Conservation (phyloP, 192 early-diverging fungal species). For the Coemansia nantahalensis region DNA sequence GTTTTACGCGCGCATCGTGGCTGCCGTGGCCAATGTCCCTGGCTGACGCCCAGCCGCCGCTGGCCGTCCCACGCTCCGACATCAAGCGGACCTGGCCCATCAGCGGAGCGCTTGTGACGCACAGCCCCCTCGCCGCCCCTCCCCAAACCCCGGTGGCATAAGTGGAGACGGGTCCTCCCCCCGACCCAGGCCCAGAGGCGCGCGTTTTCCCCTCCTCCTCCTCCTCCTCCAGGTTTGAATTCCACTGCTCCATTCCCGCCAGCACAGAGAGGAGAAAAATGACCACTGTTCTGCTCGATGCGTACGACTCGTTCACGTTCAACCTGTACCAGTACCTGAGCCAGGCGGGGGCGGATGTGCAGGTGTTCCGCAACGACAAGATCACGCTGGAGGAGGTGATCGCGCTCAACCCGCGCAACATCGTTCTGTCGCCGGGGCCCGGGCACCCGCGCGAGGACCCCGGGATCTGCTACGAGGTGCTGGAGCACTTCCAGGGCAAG, state of each 20-base stretch:
- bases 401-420: conserved; percentile 82
- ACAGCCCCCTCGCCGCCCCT: too few relatives aligned
- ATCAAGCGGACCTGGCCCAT: too few relatives aligned
- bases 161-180: neutral
- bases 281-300: conserved; percentile 83
- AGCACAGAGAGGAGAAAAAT: too few relatives aligned
- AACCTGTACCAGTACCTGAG: conserved; percentile 97
- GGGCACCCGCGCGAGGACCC: conserved; percentile 89
- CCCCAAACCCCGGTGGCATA: too few relatives aligned
- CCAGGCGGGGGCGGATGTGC: conserved; percentile 87
- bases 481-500: conserved; percentile 86
- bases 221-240: neutral
- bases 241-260: too few relatives aligned
- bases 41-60: neutral
- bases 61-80: too few relatives aligned
- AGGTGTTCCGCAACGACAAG: conserved; percentile 92
- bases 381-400: conserved; percentile 83
- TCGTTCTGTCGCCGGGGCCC: conserved; percentile 96
- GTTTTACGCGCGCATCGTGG: conserved; percentile 68
- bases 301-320: conserved; percentile 99
- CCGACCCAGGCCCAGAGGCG: too few relatives aligned
- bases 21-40: conserved; percentile 50
- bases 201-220: neutral
- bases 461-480: conserved; percentile 86
- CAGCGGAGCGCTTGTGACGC: too few relatives aligned